A percentile compares a stretch with the other conserved stretches of the same genome.
Conservation (phyloP, 768 basidiomycete genomes). For the Auriscalpium orientale region DNA sequence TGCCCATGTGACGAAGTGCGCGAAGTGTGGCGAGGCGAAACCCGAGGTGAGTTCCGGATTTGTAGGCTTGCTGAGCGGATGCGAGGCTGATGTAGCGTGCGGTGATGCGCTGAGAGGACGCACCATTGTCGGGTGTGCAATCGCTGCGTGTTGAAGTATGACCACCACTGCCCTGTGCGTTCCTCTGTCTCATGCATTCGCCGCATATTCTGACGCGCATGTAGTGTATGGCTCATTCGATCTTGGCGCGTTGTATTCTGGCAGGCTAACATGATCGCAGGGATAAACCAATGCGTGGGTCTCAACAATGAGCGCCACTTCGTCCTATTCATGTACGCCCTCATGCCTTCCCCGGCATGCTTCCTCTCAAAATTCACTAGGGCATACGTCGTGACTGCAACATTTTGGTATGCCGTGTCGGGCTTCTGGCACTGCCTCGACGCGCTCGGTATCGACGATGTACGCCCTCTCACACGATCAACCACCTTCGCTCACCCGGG, state of each 20-base stretch:
- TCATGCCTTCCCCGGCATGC: neutral
- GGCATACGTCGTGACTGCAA: slow-evolving; percentile 71
- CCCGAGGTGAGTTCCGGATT: slow-evolving; percentile 7
- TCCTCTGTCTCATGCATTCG: neutral
- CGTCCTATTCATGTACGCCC: slow-evolving; percentile 80
- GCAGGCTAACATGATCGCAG: slow-evolving; percentile 30
- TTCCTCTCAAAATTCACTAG: slow-evolving; percentile 29
- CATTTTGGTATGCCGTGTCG: slow-evolving; percentile 49
- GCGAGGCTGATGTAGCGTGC: neutral
- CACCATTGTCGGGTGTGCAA: slow-evolving; percentile 94
- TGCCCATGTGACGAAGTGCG: slow-evolving; percentile 25
- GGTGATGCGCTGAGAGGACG: slow-evolving; percentile 50
- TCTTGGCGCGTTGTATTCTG: no score
- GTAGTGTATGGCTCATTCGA: slow-evolving; percentile 1
- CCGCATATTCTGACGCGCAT: neutral
- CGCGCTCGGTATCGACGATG: slow-evolving; percentile 46
- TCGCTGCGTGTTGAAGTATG: slow-evolving; percentile 82
- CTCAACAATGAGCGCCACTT: slow-evolving; percentile 95
- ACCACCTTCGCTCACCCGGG: no score
- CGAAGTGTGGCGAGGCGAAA: slow-evolving; percentile 11
- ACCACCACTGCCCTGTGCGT: slow-evolving; percentile 87
- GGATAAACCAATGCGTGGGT: slow-evolving; percentile 98
- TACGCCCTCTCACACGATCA: no score
- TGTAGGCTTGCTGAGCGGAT: neutral
- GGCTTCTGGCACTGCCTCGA: slow-evolving; percentile 58